A percentile compares a stretch with the other conserved stretches of the same genome.
These are phyloP conservation scores for Calonectria leucothoes DNA, from an alignment of 2,329 filamentous ascomycete species.

Conservation along the genomic window DNA sequence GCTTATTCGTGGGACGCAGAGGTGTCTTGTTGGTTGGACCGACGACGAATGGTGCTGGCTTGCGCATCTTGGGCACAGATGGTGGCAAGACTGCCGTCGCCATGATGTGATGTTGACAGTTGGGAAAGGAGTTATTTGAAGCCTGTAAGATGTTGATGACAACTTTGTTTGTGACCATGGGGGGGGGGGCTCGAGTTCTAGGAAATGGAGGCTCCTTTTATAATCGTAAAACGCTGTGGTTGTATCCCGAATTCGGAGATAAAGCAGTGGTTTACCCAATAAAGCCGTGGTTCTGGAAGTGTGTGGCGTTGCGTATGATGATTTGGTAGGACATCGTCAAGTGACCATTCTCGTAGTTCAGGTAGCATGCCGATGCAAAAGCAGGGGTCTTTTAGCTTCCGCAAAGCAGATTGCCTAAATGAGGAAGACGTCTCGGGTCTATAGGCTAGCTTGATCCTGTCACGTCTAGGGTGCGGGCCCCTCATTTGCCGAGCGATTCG, in stretches of 20 bases:
- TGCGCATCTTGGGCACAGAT: conserved; percentile 8
- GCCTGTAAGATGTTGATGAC: not conserved
- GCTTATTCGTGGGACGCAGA: conserved; percentile 37
- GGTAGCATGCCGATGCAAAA: not conserved
- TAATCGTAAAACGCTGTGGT: not conserved
- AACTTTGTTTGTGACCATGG: not conserved
- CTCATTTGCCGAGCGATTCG: not conserved
- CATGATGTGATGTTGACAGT: conserved; percentile 1
- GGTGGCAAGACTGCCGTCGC: conserved; percentile 5
- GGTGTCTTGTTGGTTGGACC: conserved; percentile 45
- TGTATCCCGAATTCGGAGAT: not conserved
- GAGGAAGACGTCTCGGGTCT: not conserved
- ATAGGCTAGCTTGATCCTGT: not conserved
- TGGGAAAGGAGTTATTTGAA: not conserved
- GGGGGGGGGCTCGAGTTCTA: not conserved
- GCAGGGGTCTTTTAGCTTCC: not conserved
- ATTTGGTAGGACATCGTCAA: not conserved
- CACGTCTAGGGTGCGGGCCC: not conserved
- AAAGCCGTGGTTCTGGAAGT: not conserved
- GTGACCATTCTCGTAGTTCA: not conserved
- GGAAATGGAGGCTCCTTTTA: not conserved
- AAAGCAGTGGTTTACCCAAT: not conserved
- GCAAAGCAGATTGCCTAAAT: not conserved
- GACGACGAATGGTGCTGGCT: conserved; percentile 37
- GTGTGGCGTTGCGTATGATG: not conserved